Conservation (phyloP, 2,329 filamentous ascomycete genomes). For the Alternaria sp. region DNA sequence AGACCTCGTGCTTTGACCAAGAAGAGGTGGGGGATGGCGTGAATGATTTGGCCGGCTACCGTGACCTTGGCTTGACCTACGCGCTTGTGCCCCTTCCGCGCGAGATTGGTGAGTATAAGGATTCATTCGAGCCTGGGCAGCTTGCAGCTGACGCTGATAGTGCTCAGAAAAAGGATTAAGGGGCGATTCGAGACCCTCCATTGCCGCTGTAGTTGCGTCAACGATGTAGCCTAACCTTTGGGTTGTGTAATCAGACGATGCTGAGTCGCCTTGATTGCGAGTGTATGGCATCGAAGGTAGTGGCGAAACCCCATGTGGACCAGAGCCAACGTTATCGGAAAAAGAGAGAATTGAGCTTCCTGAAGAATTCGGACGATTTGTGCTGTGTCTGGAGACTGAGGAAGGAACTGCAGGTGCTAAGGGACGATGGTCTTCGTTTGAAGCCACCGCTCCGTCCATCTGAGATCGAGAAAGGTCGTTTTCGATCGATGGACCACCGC, state of each 20-base stretch:
- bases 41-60: neutral
- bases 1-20: neutral
- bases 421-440: constrained; percentile 7
- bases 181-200: constrained; percentile 36
- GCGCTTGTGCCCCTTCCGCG: neutral
- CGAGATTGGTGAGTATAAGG: neutral
- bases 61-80: neutral
- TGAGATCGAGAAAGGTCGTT: constrained; percentile 25
- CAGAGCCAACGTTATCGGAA: neutral
- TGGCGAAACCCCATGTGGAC: constrained; percentile 20
- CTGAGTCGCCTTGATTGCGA: constrained; percentile 16
- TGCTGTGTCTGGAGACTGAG: neutral
- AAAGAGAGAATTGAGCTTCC: constrained; percentile 21
- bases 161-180: constrained; percentile 35
- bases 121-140: constrained; percentile 13
- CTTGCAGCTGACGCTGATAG: constrained; percentile 12
- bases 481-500: constrained; percentile 30
- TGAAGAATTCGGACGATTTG: neutral
- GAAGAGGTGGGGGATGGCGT: neutral
- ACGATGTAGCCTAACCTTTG: constrained; percentile 2
- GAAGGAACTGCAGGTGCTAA: neutral
- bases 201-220: constrained; percentile 32
- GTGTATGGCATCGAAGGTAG: constrained; percentile 37
- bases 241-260: constrained; percentile 3
- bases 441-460: constrained; percentile 32